Evolutionary conservation across 352 stramenopile species (phyloP).

Genomic region (Thraustochytrium sp.): DNA sequence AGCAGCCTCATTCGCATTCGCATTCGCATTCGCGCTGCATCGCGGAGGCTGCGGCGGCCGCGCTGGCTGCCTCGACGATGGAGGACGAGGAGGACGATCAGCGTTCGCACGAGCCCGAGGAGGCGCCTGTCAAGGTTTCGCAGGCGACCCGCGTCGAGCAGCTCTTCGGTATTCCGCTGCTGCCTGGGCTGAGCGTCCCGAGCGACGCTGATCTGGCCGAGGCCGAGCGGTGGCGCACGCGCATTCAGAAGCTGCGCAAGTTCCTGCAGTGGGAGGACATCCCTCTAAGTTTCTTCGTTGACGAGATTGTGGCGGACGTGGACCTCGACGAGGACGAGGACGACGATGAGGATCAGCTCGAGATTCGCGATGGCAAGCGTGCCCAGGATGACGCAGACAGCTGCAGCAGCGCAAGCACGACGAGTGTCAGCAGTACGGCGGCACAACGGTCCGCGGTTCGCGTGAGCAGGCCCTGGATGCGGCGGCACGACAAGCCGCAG

Average conservation of each 20-base stretch:
- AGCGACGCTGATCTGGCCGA: neutral
- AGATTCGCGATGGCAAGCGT: neutral
- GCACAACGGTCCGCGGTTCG: too few species aligned
- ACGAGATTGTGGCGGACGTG: neutral
- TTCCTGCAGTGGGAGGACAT: conserved; percentile 1
- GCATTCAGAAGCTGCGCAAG: neutral
- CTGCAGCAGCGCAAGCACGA: too few species aligned
- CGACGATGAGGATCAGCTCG: neutral
- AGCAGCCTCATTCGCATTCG: too few species aligned
- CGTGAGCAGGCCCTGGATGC: too few species aligned
- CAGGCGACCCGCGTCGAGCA: neutral
- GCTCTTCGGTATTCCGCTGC: neutral
- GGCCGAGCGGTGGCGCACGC: neutral
- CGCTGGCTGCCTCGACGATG: too few species aligned
- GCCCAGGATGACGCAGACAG: neutral
- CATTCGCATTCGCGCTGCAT: too few species aligned
- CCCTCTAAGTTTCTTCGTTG: neutral
- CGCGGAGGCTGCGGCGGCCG: too few species aligned
- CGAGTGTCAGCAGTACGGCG: too few species aligned
- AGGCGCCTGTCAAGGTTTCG: neutral
- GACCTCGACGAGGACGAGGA: neutral
- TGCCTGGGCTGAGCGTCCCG: neutral
- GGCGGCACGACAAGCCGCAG: too few species aligned
- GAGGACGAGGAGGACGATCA: neutral
- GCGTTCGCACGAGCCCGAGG: neutral